Evolutionary conservation across 2,329 filamentous ascomycete genomes (phyloP).

Genomic region (Aspergillus quadricinctus): DNA sequence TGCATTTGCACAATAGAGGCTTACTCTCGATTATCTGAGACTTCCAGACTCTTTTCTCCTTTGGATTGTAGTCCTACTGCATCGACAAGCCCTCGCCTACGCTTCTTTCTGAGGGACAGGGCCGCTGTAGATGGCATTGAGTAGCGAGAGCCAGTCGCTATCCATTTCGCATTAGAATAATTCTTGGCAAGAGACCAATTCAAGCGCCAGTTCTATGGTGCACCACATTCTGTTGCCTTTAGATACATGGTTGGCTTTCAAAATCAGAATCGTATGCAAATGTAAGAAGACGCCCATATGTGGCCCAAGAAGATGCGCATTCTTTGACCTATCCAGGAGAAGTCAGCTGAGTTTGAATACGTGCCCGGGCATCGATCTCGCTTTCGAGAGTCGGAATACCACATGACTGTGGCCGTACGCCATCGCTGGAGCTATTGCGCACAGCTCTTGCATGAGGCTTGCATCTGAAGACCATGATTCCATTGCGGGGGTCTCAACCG

Average conservation of each 20-base stretch:
- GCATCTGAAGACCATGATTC: background rate
- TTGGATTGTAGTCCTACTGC: background rate
- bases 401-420: background rate
- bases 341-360: background rate
- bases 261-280: background rate
- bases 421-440: background rate
- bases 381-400: background rate
- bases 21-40: background rate
- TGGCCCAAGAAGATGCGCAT: background rate
- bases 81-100: too few species aligned
- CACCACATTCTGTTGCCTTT: background rate
- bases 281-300: background rate
- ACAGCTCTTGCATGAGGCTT: background rate
- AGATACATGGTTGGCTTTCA: background rate
- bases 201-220: background rate
- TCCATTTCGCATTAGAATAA: background rate
- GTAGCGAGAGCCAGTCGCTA: too few species aligned
- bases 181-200: background rate
- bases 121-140: too few species aligned
- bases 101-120: too few species aligned
- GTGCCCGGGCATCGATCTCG: background rate
- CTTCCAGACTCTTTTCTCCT: background rate
- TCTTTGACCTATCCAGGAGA: background rate
- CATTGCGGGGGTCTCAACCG: too few species aligned
- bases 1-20: slow-evolving; percentile 11